These are phyloP conservation scores for Xylaria palmicola DNA, from an alignment of 495 filamentous ascomycete genomes.

Conservation along the genomic window DNA sequence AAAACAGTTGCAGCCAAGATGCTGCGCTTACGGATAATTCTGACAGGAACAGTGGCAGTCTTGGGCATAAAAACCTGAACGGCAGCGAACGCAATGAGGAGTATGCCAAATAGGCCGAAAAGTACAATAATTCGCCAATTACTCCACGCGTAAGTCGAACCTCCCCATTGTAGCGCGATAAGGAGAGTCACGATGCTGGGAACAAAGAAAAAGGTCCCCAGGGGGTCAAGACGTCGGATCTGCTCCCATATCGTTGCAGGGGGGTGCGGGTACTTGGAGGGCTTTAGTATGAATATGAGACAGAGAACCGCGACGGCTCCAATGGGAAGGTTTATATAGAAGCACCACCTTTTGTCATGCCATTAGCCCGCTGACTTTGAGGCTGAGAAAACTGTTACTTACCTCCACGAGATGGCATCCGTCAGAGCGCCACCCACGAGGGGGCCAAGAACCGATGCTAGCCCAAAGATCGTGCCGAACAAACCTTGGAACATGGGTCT, in stretches of 20 bases:
- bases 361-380: slow-evolving; percentile 12
- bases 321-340: slow-evolving; percentile 65
- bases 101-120: slow-evolving; percentile 63
- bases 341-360: slow-evolving; percentile 45
- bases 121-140: slow-evolving; percentile 67
- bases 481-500: slow-evolving; percentile 54
- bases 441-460: slow-evolving; percentile 50
- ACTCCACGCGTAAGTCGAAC: slow-evolving; percentile 66
- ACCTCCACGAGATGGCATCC: slow-evolving; percentile 50
- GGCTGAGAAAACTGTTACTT: background rate
- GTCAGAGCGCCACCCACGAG: slow-evolving; percentile 54
- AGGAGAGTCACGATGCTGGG: slow-evolving; percentile 70
- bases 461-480: slow-evolving; percentile 56
- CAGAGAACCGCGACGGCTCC: slow-evolving; percentile 51
- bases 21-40: slow-evolving; percentile 70
- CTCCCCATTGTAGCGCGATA: slow-evolving; percentile 85
- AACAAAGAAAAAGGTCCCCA: slow-evolving; percentile 70
- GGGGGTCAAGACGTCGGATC: slow-evolving; percentile 61
- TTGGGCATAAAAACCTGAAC: slow-evolving; percentile 69
- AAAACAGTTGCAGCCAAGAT: slow-evolving; percentile 64
- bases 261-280: slow-evolving; percentile 33
- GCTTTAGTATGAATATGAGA: slow-evolving; percentile 48
- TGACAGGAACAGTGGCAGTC: slow-evolving; percentile 72
- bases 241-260: slow-evolving; percentile 41
- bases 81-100: slow-evolving; percentile 59